Evolutionary conservation across 106 monocot genomes (phyloP), one percentile per base, ranked within the genome.

Genomic region (Allium fistulosum): DNA sequence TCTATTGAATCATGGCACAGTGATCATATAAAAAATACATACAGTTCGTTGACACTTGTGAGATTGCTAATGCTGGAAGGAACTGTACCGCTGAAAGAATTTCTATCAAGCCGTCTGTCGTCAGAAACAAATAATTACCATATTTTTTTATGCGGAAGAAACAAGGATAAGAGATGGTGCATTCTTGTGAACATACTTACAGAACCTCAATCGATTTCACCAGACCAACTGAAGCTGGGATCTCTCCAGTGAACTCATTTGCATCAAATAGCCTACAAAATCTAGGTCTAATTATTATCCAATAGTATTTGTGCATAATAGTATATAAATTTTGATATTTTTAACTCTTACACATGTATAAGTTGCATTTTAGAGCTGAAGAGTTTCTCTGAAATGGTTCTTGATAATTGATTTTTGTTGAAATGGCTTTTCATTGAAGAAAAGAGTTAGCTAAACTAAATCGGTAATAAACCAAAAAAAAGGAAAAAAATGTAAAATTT

Each of bases 381-480:
- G 53, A 96, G 78, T 10, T 61, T 52, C 50, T 65, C 78, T 26
- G 80, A 80, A 58, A 96, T 77, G 5, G 22, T 17, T 17, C 96
- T 92, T 37, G 92, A 80, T 58, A 96, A 63, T 75, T 84, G 77
- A 81, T 96, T 96, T 58, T 84, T 79, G 58, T 80, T 84, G 81
- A 96, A 96, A 78, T 96, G 96, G 67, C 96, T 96, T 81, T 17
- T 28, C 62, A 77, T 66, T 57, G 22, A 57, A 46, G 22, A 27
- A 56, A 53, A 17, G 17, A 26, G 52, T 56, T 57, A 57, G 53
- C 9, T n/a, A 7, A 28, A 57, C 14, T 16, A 11, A 16, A 68
- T 14, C 57, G 11, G 26, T 52, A 26, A 27, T 67, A 4, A 18
- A 66, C 18, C 51, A 51, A 56, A 51, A 2, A 9, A 53, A 53